phyloP scores from a whole-genome alignment of 2,329 filamentous ascomycete genomes.

The Pleoardoris graminearum region DNA sequence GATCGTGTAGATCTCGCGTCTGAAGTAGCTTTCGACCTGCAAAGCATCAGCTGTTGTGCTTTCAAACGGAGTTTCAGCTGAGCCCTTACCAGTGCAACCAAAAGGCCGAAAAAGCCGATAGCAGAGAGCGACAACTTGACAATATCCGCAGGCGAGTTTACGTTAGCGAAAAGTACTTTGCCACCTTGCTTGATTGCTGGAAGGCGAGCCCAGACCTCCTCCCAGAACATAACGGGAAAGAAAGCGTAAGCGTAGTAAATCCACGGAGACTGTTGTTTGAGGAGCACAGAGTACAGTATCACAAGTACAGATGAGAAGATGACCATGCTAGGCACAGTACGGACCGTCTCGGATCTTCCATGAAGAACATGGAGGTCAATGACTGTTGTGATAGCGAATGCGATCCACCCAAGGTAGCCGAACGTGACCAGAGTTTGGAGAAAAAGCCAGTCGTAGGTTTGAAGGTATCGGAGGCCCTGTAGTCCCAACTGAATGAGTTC shows the following conservation, averaged over 20 bases:
- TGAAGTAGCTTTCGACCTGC: slow-evolving; percentile 88
- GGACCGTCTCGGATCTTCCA: slow-evolving; percentile 65
- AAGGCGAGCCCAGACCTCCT: slow-evolving; percentile 83
- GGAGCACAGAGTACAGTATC: slow-evolving; percentile 75
- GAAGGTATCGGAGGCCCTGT: slow-evolving; percentile 85
- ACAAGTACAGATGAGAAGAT: slow-evolving; percentile 78
- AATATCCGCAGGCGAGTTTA: slow-evolving; percentile 63
- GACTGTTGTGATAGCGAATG: slow-evolving; percentile 86
- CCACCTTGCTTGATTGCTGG: slow-evolving; percentile 69
- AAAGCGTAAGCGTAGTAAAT: slow-evolving; percentile 91
- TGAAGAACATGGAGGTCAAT: slow-evolving; percentile 86
- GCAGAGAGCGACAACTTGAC: slow-evolving; percentile 66
- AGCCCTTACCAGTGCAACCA: slow-evolving; percentile 68
- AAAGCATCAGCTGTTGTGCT: background rate
- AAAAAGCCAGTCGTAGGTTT: slow-evolving; percentile 99
- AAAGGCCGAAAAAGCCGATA: slow-evolving; percentile 69
- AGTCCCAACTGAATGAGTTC: slow-evolving; percentile 76
- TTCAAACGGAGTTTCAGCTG: background rate
- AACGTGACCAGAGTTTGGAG: slow-evolving; percentile 83
- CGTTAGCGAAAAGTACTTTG: slow-evolving; percentile 68
- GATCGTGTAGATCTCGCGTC: slow-evolving; percentile 81
- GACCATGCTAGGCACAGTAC: slow-evolving; percentile 62
- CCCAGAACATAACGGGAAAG: slow-evolving; percentile 96
- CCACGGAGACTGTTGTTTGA: slow-evolving; percentile 75
- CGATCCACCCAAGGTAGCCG: slow-evolving; percentile 95